Conservation (phyloP, 108 stramenopile species). For the Cyclotella sp. region DNA sequence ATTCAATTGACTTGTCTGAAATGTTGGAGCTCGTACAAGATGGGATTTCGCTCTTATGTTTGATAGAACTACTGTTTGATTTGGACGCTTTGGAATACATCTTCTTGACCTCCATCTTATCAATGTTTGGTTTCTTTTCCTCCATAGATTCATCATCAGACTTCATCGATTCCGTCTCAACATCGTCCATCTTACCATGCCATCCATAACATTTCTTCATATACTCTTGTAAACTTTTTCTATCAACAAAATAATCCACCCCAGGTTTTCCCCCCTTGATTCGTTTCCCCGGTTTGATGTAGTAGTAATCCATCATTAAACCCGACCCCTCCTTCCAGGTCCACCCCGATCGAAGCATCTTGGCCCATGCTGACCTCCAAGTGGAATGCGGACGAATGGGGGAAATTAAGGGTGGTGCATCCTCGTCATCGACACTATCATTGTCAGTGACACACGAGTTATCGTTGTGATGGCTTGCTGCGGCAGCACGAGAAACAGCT, state of each 20-base stretch:
- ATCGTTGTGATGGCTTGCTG: background rate
- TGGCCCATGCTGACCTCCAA: conserved; percentile 40
- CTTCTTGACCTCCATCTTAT: conserved; percentile 2
- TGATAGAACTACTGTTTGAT: background rate
- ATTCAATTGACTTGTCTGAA: background rate
- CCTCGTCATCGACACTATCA: background rate
- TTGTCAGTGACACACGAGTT: background rate
- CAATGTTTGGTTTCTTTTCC: conserved; percentile 14
- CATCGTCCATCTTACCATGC: conserved; percentile 7
- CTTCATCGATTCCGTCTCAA: background rate
- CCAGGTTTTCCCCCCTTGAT: conserved; percentile 37
- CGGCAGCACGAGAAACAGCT: background rate
- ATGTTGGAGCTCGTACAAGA: background rate
- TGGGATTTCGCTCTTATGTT: background rate
- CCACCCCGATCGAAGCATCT: conserved; percentile 39
- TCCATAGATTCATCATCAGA: background rate
- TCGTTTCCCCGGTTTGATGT: conserved; percentile 38
- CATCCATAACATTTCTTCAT: conserved; percentile 49
- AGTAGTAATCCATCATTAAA: conserved; percentile 49
- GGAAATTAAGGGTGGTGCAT: conserved; percentile 25
- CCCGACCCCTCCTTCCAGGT: conserved; percentile 42
- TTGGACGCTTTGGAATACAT: background rate
- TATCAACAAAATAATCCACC: conserved; percentile 37
- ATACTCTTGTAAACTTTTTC: conserved; percentile 40
- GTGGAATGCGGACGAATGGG: conserved; percentile 14